phyloP scores from a whole-genome alignment of 345 rosid species.

The Linum lewisii region DNA sequence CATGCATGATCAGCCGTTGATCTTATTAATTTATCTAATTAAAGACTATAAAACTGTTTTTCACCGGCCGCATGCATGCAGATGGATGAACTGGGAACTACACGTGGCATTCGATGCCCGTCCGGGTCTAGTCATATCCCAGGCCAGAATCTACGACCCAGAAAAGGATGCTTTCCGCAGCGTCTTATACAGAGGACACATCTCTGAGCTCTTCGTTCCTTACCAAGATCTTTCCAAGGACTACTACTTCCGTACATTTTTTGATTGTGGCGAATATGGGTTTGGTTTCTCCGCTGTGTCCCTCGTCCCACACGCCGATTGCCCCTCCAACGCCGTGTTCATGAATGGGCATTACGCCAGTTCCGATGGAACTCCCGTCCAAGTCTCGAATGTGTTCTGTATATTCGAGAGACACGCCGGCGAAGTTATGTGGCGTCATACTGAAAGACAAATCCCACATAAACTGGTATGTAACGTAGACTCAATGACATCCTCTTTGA shows the following conservation, averaged over 20 bases:
- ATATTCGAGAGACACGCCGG: constrained; percentile 50
- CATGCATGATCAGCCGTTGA: too few relatives aligned
- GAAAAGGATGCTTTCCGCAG: constrained; percentile 26
- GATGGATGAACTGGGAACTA: constrained; percentile 54
- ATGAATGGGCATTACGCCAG: constrained; percentile 33
- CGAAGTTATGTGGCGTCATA: constrained; percentile 38
- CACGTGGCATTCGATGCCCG: constrained; percentile 42
- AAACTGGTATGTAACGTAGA: constrained; percentile 2
- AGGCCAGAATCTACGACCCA: constrained; percentile 38
- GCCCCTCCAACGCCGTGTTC: constrained; percentile 41
- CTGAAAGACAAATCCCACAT: constrained; percentile 19
- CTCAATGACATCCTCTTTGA: too few relatives aligned
- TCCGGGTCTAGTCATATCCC: constrained; percentile 37
- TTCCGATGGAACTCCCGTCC: constrained; percentile 30
- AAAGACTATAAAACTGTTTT: too few relatives aligned
- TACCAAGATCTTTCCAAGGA: constrained; percentile 38
- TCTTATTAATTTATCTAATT: too few relatives aligned
- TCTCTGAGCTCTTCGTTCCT: constrained; percentile 49
- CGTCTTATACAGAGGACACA: constrained; percentile 36
- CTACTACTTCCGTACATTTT: constrained; percentile 31
- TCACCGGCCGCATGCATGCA: too few relatives aligned
- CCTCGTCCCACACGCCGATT: constrained; percentile 36
- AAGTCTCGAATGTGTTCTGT: constrained; percentile 29
- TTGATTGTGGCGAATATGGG: constrained; percentile 42
- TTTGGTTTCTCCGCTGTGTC: constrained; percentile 34